Conservation (phyloP, 495 filamentous ascomycete species). For the Haplographium delicatum region DNA sequence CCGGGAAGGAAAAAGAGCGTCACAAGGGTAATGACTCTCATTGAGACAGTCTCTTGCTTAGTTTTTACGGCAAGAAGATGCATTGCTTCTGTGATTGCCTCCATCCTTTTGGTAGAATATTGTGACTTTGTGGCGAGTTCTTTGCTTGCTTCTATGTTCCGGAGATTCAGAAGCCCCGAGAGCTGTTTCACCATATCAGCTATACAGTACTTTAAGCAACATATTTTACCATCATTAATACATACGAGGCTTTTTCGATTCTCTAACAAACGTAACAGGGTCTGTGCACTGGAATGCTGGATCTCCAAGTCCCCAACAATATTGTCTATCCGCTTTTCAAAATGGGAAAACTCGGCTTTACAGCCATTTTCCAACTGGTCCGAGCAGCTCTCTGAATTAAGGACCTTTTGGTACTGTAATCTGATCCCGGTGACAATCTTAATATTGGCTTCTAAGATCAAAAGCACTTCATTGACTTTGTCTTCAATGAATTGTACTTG, state of each 20-base stretch:
- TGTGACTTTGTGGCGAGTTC: constrained; percentile 27
- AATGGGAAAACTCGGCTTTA: constrained; percentile 14
- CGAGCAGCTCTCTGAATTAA: constrained; percentile 7
- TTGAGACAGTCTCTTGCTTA: constrained; percentile 36
- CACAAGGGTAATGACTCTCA: constrained; percentile 37
- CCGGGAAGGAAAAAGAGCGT: constrained; percentile 38
- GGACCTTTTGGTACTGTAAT: constrained; percentile 25
- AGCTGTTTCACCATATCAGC: constrained; percentile 17
- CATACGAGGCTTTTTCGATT: constrained; percentile 28
- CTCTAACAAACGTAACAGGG: constrained; percentile 23
- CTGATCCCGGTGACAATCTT: constrained; percentile 33
- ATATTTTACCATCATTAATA: background rate
- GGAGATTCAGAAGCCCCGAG: constrained; percentile 27
- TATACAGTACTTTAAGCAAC: background rate
- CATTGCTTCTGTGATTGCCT: constrained; percentile 30
- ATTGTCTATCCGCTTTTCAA: constrained; percentile 20
- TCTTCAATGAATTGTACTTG: constrained; percentile 34
- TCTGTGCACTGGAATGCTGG: constrained; percentile 25
- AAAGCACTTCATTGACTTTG: constrained; percentile 31
- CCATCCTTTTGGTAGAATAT: constrained; percentile 28
- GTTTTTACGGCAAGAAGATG: constrained; percentile 32
- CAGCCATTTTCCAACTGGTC: constrained; percentile 5
- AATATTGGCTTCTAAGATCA: constrained; percentile 33
- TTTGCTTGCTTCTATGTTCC: constrained; percentile 29
- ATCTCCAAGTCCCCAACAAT: constrained; percentile 28